These are phyloP conservation scores for Dryas alaskensis DNA, from an alignment of 306 rosid genomes.

Conservation along the genomic window DNA sequence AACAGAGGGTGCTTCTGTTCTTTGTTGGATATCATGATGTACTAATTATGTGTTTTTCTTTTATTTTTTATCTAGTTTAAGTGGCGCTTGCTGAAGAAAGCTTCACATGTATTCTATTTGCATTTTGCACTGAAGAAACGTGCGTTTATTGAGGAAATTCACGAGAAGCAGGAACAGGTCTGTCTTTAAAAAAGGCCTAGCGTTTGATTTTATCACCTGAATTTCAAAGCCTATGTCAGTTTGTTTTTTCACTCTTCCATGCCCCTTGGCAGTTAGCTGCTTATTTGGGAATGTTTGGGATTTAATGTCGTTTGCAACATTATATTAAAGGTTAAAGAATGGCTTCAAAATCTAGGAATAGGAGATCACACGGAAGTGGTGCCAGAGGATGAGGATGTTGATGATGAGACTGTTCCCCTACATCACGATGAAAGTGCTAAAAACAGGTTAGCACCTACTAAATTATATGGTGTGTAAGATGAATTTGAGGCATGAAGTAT, in stretches of 20 bases:
- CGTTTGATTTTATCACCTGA: conserved; percentile 8
- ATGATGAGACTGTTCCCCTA: conserved; percentile 64
- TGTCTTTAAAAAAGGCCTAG: conserved; percentile 2
- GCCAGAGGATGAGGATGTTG: conserved; percentile 79
- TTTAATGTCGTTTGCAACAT: conserved; percentile 70
- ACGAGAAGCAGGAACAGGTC: conserved; percentile 98
- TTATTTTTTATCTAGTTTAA: conserved; percentile 62
- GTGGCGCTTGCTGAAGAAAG: conserved; percentile 95
- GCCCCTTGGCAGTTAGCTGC: conserved; percentile 38
- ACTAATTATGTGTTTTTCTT: background rate
- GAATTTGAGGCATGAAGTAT: conserved; percentile 14
- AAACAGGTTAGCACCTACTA: conserved; percentile 51
- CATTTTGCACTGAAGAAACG: conserved; percentile 94
- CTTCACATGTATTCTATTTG: conserved; percentile 83
- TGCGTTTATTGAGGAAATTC: conserved; percentile 84
- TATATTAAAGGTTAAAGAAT: conserved; percentile 99
- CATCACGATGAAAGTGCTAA: conserved; percentile 73
- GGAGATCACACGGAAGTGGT: conserved; percentile 68
- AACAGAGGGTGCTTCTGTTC: background rate
- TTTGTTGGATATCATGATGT: background rate
- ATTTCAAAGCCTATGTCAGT: background rate
- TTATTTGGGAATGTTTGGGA: conserved; percentile 46
- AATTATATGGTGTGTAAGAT: conserved; percentile 1
- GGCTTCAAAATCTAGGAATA: conserved; percentile 99
- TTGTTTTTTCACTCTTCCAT: conserved; percentile 9